Evolutionary conservation across 768 basidiomycete genomes (phyloP), one percentile per base, ranked within the genome.

Genomic region (Russula vinacea): DNA sequence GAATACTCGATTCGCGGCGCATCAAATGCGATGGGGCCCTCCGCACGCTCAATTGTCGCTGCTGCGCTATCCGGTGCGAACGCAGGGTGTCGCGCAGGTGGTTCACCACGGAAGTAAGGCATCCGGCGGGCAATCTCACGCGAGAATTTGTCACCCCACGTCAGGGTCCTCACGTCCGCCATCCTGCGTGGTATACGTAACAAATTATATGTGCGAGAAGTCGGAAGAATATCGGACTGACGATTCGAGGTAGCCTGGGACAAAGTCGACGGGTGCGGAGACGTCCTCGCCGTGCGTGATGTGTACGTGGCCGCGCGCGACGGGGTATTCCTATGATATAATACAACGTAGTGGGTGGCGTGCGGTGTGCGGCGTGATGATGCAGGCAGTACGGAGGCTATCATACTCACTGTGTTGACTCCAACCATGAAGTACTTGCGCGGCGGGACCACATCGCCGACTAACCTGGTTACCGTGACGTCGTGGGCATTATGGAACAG

Each of bases 91-190:
- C 54, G 22, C 10, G 47, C 52, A 0, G 62, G 47, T 19, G 70
- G 66, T 58, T 77, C 76, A n/a, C 77, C 77, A 17, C 75, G 72
- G 52, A 77, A 79, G 47, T 63, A 68, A 16, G 72, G 62, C 80
- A 85, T 84, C 17, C 86, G 81, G 40, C 87, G 79, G 4, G 76
- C 74, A 11, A 83, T 66, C 73, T 88, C 86, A 1, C 85, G 78
- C 4, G 70, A 59, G 58, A 78, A 78, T 67, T 88, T 88, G 71
- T 86, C 88, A 0, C 70, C 76, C 78, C 82, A 82, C 58, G 75
- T 75, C 51, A 86, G 66, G 24, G 79, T 73, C 0, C 71, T 77
- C 7, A 87, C 58, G 44, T 76, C 75, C 17, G 67, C 73, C 50
- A 68, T 64, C n/a, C 74, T 76, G 51, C 22, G 2, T 24, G 17